Evolutionary conservation across 805 yeast species (phyloP), one percentile per base, ranked within the genome.

Genomic region (Suhomyces sp.): DNA sequence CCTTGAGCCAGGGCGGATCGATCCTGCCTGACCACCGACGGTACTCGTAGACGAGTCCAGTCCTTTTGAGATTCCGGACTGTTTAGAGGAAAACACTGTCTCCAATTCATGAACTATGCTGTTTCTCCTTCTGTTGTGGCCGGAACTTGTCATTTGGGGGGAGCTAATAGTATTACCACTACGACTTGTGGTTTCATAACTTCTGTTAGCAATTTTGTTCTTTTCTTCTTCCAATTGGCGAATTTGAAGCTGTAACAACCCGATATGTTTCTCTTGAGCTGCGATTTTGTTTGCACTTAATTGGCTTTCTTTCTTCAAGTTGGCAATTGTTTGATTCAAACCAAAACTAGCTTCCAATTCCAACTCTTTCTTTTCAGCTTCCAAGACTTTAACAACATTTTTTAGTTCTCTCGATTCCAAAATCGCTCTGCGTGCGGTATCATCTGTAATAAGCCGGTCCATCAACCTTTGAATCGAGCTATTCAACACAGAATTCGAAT

Each of bases 371-470:
- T 57, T 51, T 20, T 53, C 58, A 6, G 35, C 40, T 35, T 52
- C 55, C 18, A 62, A 37, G 8, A 14, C 25, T 13, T 51, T 46
- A 15, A 64, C 34, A 10, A 44, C 43, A 21, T 51, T 47, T 9
- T 44, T 37, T 30, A 65, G 44, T 19, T 48, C 54, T 8, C 51
- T 48, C 0, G 60, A 43, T 33, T 63, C 68, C 33, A 60, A 42
- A 5, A 63, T 51, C 2, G 68, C 66, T 35, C 60, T 46, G 36
- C 57, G 46, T 4, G 67, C 65, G 3, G 58, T 60, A 20, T 63
- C 65, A 33, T 63, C 68, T 3, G 66, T 52, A 6, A 51, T 48
- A 37, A 61, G 37, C 22, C 63, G 47, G 35, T 64, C 67, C 53
- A 63, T 54, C 14, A 63, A 43, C 22, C 61, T 48, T 29, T 63